Evolutionary conservation across 306 rosid species (phyloP).

Genomic region (Mimosa bimucronata): DNA sequence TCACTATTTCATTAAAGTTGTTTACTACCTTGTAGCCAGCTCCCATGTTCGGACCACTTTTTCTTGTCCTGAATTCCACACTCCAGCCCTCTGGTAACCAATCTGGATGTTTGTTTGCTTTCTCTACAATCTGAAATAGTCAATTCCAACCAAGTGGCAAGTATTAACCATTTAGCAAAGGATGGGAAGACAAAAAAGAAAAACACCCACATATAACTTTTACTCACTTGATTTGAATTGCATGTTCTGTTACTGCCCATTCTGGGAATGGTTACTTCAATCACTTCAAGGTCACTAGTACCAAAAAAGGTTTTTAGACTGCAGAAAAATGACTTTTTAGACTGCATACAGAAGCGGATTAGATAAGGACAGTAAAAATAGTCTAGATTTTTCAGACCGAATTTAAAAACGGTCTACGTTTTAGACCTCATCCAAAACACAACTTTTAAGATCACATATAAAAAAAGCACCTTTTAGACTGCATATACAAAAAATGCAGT

Average conservation of each 20-base stretch:
- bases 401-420: too few species aligned
- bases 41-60: conserved; percentile 70
- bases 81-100: conserved; percentile 93
- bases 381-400: too few species aligned
- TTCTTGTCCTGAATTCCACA: conserved; percentile 63
- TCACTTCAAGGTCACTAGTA: conserved; percentile 6
- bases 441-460: too few species aligned
- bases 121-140: conserved; percentile 50
- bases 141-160: conserved; percentile 31
- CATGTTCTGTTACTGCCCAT: conserved; percentile 24
- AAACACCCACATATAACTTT: conserved; percentile 9
- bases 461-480: too few species aligned
- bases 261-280: conserved; percentile 37
- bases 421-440: too few species aligned
- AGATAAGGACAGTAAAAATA: too few species aligned
- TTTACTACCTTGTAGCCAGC: conserved; percentile 67
- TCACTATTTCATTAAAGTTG: conserved; percentile 10
- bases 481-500: too few species aligned
- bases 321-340: too few species aligned
- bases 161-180: conserved; percentile 26
- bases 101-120: conserved; percentile 58
- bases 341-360: too few species aligned
- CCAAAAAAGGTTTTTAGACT: too few species aligned
- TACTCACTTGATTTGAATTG: conserved; percentile 59
- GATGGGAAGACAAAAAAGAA: conserved; percentile 27